Base-by-base conservation (phyloP, 371 early-diverging fungal species). In the Zancudomyces culisetae region DNA sequence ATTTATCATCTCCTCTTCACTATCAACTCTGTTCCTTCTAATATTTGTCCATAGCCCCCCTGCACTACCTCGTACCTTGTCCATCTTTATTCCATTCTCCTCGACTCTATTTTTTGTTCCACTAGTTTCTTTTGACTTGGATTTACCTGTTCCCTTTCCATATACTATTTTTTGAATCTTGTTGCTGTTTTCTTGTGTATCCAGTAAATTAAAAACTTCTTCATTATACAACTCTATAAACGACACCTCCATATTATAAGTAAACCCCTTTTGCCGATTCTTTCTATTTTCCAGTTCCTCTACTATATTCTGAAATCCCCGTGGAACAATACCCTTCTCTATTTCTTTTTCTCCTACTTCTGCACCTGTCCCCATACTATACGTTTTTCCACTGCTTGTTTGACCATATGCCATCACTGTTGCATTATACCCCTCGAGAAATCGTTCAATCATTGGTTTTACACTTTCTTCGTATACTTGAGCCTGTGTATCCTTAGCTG, bases 171-270 rank as follows among this genome's bases (percentile, higher is more conserved):
- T 35, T 15, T 35, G 35, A 21, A 75, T 71, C 3, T 75, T 67
- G 19, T 78, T 63, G 19, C 64, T 56, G 6, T 72, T 74, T 30
- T 71, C 73, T 23, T 70, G 69, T 23, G 72, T 71, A 46, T 76
- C 75, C 28, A 93, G 63, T 45, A 94, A 69, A 67, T 92, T 90
- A 8, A 81, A 76, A 20, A 93, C 63, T 29, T 90, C 88, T 66
- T 99, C 98, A 61, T 98, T 98, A 70, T 99, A 98, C 19, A 99
- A 75, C 63, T 99, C 99, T 2, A 94, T 68, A 66, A 85, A 92
- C 21, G 88, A 78, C 0, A 80, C 76, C 42, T 60, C 72, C 21
- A 85, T 75, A 55, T 75, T 71, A 43, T 72, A 77, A 22, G 77
- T 66, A 49, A 60, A 63, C 10, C 55, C 57, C 1, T 51, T 10